Evolutionary conservation across 768 basidiomycete genomes (phyloP).

Genomic region (Kwoniella europaea): DNA sequence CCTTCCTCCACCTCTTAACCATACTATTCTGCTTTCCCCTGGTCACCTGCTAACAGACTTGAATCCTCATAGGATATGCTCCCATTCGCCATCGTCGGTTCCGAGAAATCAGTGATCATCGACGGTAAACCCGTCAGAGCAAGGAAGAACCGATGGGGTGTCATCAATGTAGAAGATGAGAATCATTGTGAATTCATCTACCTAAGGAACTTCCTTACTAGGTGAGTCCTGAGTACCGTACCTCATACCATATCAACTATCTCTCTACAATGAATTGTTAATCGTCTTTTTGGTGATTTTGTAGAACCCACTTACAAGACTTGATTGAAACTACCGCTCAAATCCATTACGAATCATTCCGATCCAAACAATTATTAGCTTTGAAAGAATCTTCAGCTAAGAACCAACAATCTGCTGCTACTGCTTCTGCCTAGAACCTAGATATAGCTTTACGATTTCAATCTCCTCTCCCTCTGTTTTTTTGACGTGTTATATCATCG

Average conservation of each 20-base stretch:
- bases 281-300: not conserved
- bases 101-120: slow-evolving; percentile 91
- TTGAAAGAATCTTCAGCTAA: slow-evolving; percentile 85
- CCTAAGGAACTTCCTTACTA: slow-evolving; percentile 93
- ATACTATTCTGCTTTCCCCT: not conserved
- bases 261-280: too few relatives aligned
- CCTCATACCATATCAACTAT: too few relatives aligned
- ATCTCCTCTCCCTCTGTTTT: not conserved
- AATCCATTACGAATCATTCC: slow-evolving; percentile 99
- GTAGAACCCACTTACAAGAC: slow-evolving; percentile 93
- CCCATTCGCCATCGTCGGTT: slow-evolving; percentile 97
- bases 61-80: slow-evolving; percentile 73
- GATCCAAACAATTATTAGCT: slow-evolving; percentile 94
- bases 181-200: slow-evolving; percentile 98
- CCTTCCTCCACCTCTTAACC: not conserved
- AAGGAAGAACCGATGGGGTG: slow-evolving; percentile 97
- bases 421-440: not conserved
- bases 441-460: not conserved
- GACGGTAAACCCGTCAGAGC: slow-evolving; percentile 94
- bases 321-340: slow-evolving; percentile 98
- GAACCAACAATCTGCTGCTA: slow-evolving; percentile 29
- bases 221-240: slow-evolving; percentile 61
- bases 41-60: not conserved
- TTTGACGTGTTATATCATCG: too few relatives aligned
- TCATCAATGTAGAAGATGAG: slow-evolving; percentile 96